Evolutionary conservation across 257 asterid species (phyloP).

Genomic region (Nicotiana knightiana): DNA sequence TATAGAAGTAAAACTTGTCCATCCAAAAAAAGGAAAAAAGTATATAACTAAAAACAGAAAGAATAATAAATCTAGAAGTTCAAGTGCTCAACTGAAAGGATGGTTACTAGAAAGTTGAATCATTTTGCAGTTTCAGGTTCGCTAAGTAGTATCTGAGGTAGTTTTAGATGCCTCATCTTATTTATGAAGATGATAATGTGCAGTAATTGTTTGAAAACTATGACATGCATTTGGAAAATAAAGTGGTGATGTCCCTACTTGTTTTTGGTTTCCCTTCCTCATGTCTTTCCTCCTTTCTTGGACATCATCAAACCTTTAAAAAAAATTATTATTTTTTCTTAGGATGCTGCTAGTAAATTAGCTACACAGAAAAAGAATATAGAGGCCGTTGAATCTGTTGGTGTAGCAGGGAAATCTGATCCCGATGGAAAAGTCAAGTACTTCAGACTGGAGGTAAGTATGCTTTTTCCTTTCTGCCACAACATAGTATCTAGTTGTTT

Average conservation of each 20-base stretch:
- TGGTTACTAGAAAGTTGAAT: too few relatives aligned
- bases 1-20: background rate
- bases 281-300: background rate
- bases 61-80: background rate
- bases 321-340: background rate
- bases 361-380: constrained; percentile 63
- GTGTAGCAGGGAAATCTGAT: constrained; percentile 71
- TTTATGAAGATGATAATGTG: background rate
- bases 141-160: too few relatives aligned
- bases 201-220: background rate
- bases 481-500: background rate
- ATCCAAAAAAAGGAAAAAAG: background rate
- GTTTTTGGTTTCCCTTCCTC: background rate
- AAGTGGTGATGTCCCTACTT: background rate
- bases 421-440: constrained; percentile 56
- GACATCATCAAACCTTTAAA: background rate
- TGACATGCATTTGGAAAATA: background rate
- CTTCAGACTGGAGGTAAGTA: constrained; percentile 69
- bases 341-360: constrained; percentile 98
- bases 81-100: too few relatives aligned
- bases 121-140: too few relatives aligned
- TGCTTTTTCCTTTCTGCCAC: background rate
- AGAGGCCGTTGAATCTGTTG: constrained; percentile 90
- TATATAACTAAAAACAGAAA: background rate
- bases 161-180: too few relatives aligned